Conservation (phyloP, 139 green algal species). For the Chlorella vulgaris region DNA sequence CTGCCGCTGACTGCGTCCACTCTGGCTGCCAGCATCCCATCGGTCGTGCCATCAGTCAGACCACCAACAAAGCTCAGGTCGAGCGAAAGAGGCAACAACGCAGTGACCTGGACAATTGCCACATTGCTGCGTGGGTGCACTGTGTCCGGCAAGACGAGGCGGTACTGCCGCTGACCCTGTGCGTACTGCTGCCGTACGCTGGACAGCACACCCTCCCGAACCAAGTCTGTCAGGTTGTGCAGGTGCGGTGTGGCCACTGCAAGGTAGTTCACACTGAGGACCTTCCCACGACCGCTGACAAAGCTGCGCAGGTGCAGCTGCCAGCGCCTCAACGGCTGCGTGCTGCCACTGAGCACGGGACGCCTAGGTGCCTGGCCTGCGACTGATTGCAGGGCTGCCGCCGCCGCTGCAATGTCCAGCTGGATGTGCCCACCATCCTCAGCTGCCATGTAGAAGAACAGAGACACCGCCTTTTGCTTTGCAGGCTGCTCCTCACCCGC, state of each 20-base stretch:
- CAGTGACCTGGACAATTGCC: slow-evolving; percentile 70
- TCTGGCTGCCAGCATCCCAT: background rate
- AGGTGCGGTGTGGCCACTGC: slow-evolving; percentile 41
- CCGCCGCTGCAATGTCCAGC: background rate
- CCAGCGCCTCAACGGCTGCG: slow-evolving; percentile 17
- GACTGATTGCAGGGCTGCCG: background rate
- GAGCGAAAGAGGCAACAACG: slow-evolving; percentile 47
- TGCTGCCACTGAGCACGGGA: background rate
- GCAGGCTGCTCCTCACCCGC: background rate
- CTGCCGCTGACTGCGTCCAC: slow-evolving; percentile 1
- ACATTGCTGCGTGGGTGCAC: slow-evolving; percentile 59
- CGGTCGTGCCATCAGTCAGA: background rate
- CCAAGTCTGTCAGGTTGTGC: slow-evolving; percentile 70
- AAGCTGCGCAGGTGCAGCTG: slow-evolving; percentile 15
- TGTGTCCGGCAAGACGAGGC: slow-evolving; percentile 57
- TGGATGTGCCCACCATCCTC: slow-evolving; percentile 34
- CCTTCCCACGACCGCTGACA: background rate
- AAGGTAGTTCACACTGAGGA: background rate
- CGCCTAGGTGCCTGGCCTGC: background rate
- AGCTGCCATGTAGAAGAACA: slow-evolving; percentile 65
- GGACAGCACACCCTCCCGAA: slow-evolving; percentile 29
- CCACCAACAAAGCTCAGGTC: slow-evolving; percentile 65
- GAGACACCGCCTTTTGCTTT: slow-evolving; percentile 26
- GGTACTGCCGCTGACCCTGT: background rate
- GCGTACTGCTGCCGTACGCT: slow-evolving; percentile 24